Base-by-base conservation (phyloP, 352 stramenopile genomes). In the Globisporangium orthogonon region DNA sequence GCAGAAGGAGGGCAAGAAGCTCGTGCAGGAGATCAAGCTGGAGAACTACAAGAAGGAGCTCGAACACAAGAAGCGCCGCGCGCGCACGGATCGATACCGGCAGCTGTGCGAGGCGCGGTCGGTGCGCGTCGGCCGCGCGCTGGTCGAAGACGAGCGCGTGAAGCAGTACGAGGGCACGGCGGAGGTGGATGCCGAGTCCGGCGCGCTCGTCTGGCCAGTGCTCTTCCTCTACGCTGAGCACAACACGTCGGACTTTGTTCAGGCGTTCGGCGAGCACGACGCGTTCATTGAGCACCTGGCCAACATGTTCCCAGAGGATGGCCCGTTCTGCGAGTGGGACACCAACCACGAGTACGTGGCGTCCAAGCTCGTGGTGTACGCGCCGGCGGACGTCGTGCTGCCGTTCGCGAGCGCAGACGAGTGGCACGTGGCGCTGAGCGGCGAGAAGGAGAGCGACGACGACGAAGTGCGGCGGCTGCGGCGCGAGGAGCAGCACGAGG, bases 231-330 rank as follows among this genome's bases (percentile, higher is more conserved):
- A 95, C 60, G 78, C 93, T 51, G 78, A 95, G 64, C 74, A 93
- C 63, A 80, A 83, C 57, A 88, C 82, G 60, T 89, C 80, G 14
- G 86, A 95, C 63, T 93, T 94, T 65, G 80, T 93, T 46, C 69
- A 94, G 65, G 66, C 68, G 23, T 86, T 95, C 57, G 80, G 80
- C 28, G 86, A 95, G 62, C 69, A 90, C 39, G 86, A 95, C 62
- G 58, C 71, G 39, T 69, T 94, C 44, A 87, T 94, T 47, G 83
- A 94, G 60, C 86, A 95, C 66, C 60, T 95, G 54, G 86, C 83
- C 59, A 94, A 94, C 66, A 94, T 94, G 83, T 95, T 95, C 66
- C 86, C 86, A 0, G 86, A 95, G 53, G 83, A 92, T 46, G 86
- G 86, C 0, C 82, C 86, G 50, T 91, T 83, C 61, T 86, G 79